These are phyloP conservation scores for Mortierella sp. DNA, from an alignment of 371 early-diverging fungal genomes.

Conservation along the genomic window DNA sequence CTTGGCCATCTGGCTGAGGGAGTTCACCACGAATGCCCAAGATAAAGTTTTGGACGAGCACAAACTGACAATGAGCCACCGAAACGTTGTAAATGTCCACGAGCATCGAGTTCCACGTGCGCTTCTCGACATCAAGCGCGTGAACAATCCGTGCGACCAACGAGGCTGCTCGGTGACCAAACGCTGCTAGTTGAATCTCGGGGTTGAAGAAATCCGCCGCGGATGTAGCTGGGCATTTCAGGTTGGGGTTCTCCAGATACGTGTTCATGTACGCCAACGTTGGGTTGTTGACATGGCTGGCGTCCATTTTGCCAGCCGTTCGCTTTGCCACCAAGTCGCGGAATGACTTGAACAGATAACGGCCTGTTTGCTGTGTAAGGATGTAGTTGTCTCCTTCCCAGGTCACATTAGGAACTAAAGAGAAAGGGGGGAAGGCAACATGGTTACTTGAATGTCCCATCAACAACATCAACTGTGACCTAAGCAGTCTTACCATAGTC, in stretches of 20 bases:
- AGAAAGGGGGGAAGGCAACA: not conserved
- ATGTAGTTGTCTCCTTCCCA: slow-evolving; percentile 91
- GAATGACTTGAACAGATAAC: slow-evolving; percentile 73
- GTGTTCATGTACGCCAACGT: slow-evolving; percentile 66
- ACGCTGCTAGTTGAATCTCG: slow-evolving; percentile 69
- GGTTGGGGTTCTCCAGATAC: slow-evolving; percentile 58
- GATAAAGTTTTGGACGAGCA: slow-evolving; percentile 61
- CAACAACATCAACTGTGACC: no score
- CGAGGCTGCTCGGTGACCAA: slow-evolving; percentile 75
- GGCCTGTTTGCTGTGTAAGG: slow-evolving; percentile 81
- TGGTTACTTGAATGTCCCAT: not conserved
- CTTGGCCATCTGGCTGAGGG: slow-evolving; percentile 63
- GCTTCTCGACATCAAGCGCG: slow-evolving; percentile 68
- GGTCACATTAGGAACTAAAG: slow-evolving; percentile 70
- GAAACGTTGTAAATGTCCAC: slow-evolving; percentile 73
- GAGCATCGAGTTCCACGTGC: slow-evolving; percentile 76
- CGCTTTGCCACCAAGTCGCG: slow-evolving; percentile 53
- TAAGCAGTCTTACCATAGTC: slow-evolving; percentile 60
- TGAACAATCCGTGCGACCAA: slow-evolving; percentile 67
- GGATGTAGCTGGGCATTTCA: slow-evolving; percentile 56
- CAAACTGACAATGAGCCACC: slow-evolving; percentile 72
- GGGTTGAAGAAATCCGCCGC: slow-evolving; percentile 64
- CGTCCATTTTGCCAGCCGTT: slow-evolving; percentile 60
- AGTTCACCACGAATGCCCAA: slow-evolving; percentile 63
- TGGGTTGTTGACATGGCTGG: slow-evolving; percentile 59